Evolutionary conservation across 2,329 filamentous ascomycete genomes (phyloP).

Genomic region (Pyrenochaeta sp.): DNA sequence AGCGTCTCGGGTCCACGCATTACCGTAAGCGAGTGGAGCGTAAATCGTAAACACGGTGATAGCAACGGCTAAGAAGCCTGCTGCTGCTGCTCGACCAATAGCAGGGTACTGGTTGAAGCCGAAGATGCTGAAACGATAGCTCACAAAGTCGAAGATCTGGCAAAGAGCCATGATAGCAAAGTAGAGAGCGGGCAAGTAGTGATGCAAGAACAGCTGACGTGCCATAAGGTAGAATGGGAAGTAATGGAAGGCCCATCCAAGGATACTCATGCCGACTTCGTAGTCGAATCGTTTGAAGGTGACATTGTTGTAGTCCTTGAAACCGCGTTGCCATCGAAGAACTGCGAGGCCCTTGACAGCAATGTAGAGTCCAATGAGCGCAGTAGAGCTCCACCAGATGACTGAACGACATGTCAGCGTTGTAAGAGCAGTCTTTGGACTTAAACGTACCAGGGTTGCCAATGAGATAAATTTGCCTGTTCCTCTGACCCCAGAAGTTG

Average conservation of each 20-base stretch:
- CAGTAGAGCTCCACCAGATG: conserved; percentile 90
- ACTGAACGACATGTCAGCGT: conserved; percentile 55
- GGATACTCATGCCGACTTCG: conserved; percentile 86
- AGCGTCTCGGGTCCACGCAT: conserved; percentile 87
- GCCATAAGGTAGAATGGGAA: conserved; percentile 99
- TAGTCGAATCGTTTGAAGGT: conserved; percentile 98
- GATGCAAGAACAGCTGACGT: conserved; percentile 96
- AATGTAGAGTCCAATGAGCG: conserved; percentile 77
- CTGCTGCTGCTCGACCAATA: conserved; percentile 76
- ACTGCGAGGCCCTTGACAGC: conserved; percentile 87
- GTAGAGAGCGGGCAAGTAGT: conserved; percentile 97
- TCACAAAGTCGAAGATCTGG: conserved; percentile 86
- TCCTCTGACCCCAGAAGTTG: conserved; percentile 97
- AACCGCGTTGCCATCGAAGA: conserved; percentile 93
- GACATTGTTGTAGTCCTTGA: conserved; percentile 79
- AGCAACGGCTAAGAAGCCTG: conserved; percentile 76
- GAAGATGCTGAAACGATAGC: conserved; percentile 73
- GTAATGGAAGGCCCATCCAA: conserved; percentile 98
- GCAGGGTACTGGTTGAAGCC: conserved; percentile 73
- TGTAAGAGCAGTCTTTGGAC: too few species aligned
- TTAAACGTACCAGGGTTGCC: conserved; percentile 66
- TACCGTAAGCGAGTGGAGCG: conserved; percentile 89
- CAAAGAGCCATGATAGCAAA: conserved; percentile 90
- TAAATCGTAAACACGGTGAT: conserved; percentile 83
- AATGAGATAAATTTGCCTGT: conserved; percentile 95